Base-by-base conservation (phyloP, 148 eudicot genomes). In the Camellia japonica region DNA sequence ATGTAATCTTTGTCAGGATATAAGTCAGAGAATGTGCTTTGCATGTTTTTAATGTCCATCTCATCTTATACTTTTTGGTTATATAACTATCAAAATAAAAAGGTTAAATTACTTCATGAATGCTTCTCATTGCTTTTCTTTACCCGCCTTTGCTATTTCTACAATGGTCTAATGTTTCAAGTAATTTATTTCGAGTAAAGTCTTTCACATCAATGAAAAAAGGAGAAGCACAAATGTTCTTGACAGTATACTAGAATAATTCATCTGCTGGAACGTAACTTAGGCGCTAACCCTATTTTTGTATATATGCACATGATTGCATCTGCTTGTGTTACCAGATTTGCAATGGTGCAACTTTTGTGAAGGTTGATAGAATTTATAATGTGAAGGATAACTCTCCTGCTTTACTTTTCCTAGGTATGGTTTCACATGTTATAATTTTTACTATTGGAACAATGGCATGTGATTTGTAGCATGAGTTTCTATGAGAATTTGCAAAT, bases 371-470 rank as follows among this genome's bases (percentile, higher is more conserved):
- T 84, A 89, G 90, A 83, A 90, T 95, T 76, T 78, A 85, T 52
- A 93, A 91, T 75, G 68, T 75, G 59, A 90, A 84, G 84, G 99
- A 95, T 77, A 88, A 93, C 78, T 89, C 93, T 86, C 99, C 99
- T 73, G 99, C 93, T 72, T 87, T 95, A 76, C 89, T 93, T 84
- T 88, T 95, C 83, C 97, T 79, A 80, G 99, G 99, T 93, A 81
- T 71, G 66, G 63, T 73, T 69, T 79, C 58, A 30, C 11, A 73
- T 73, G 30, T 72, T 58, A 30, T 63, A 23, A 79, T 46, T 42
- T 63, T 68, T 8, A 13, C 42, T 56, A 46, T 73, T 68, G n/a
- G 38, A 60, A 68, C 41, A 60, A 43, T 58, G 63, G 30, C 49
- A 18, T 63, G 65, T 43, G 43, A 11, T 64, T 68, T 83, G 19